A percentile compares a stretch with the other conserved stretches of the same genome.
Conservation (phyloP, 768 basidiomycete genomes). For the Tricholoma furcatifolium region DNA sequence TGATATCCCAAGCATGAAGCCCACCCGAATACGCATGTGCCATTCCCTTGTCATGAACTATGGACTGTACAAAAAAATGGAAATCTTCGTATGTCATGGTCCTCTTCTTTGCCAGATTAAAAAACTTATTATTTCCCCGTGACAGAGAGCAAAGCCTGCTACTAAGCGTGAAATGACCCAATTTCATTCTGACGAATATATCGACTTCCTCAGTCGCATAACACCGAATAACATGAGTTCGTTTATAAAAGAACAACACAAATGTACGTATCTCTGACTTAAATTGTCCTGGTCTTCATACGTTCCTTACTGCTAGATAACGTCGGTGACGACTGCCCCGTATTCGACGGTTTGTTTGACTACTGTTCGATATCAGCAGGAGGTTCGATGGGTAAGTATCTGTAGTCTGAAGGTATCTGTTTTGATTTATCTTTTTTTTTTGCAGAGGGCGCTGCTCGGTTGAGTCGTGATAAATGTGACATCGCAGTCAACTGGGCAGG, state of each 20-base stretch:
- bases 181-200: constrained; percentile 99
- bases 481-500: constrained; percentile 99
- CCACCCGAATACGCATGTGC: constrained; percentile 98
- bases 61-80: constrained; percentile 99
- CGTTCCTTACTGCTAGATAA: constrained; percentile 59
- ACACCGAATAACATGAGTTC: constrained; percentile 94
- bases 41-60: constrained; percentile 99
- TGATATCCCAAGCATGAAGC: constrained; percentile 74
- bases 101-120: neutral
- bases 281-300: neutral
- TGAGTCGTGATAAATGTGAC: constrained; percentile 96
- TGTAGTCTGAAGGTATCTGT: neutral
- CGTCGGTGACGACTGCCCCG: constrained; percentile 98
- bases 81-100: constrained; percentile 86
- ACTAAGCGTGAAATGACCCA: constrained; percentile 99
- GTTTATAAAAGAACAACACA: constrained; percentile 92
- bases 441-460: constrained; percentile 92
- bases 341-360: constrained; percentile 97
- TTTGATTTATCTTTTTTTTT: constrained; percentile 4
- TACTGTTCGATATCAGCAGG: constrained; percentile 99
- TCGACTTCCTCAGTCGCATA: constrained; percentile 93
- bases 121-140: neutral
- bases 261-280: constrained; percentile 56
- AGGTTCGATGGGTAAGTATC: constrained; percentile 89
- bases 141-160: constrained; percentile 95